A percentile compares a stretch with the other conserved stretches of the same genome.
These are phyloP conservation scores for Strobilomyces dryophilus DNA, from an alignment of 768 basidiomycete genomes.

Conservation along the genomic window DNA sequence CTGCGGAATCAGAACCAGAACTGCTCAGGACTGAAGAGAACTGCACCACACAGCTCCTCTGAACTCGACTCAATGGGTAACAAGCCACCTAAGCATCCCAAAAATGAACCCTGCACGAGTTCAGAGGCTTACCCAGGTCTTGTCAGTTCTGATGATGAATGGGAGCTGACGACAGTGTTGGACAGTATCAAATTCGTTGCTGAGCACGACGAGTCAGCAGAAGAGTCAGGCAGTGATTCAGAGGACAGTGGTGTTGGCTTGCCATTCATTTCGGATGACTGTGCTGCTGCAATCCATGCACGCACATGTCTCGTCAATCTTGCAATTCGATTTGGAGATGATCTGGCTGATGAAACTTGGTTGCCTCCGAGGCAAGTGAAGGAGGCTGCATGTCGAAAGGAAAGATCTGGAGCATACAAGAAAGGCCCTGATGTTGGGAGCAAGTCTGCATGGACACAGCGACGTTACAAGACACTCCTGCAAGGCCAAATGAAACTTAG, in stretches of 20 bases:
- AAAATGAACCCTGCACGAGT: too few relatives aligned
- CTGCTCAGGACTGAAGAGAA: not conserved
- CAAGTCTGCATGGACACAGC: too few relatives aligned
- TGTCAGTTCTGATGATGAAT: not conserved
- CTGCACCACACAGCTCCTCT: not conserved
- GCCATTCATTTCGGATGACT: not conserved
- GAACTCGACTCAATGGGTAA: not conserved
- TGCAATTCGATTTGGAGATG: not conserved
- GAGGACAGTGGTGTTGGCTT: not conserved
- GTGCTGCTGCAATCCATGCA: too few relatives aligned
- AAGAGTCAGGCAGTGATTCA: not conserved
- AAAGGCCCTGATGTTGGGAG: too few relatives aligned
- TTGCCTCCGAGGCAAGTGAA: not conserved
- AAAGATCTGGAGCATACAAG: not conserved
- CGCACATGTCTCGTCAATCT: not conserved
- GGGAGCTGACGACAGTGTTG: not conserved
- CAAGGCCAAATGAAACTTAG: too few relatives aligned
- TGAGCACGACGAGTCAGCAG: not conserved
- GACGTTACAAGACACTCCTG: too few relatives aligned
- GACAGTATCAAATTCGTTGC: not conserved
- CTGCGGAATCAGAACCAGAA: not conserved
- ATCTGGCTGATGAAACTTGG: not conserved
- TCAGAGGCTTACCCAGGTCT: too few relatives aligned
- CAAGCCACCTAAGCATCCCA: too few relatives aligned
- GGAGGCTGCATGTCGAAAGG: not conserved